Conservation (phyloP, 495 filamentous ascomycete genomes). For the Neurospora sp. region DNA sequence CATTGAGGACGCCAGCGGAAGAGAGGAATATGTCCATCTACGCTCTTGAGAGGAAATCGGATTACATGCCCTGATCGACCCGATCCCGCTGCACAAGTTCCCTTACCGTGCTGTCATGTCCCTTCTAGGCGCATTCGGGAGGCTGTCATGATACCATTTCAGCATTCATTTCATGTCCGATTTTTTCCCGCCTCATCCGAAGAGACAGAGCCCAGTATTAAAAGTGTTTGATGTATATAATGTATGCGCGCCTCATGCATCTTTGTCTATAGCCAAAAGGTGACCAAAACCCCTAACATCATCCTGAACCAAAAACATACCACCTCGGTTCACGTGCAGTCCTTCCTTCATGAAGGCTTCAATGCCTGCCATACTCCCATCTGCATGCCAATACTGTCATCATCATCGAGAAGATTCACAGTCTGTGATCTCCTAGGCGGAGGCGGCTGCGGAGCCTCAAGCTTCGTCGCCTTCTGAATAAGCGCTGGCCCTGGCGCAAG, state of each 20-base stretch:
- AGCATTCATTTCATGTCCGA: not conserved
- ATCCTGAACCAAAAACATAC: not conserved
- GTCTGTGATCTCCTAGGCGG: conserved; percentile 18
- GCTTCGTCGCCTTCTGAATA: not conserved
- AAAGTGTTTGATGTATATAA: conserved; percentile 1
- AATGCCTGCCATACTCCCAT: conserved; percentile 39
- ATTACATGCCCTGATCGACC: not conserved
- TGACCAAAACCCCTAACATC: not conserved
- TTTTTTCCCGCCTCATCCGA: not conserved
- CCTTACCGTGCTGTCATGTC: not conserved
- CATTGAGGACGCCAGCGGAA: not conserved
- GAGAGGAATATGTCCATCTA: not conserved
- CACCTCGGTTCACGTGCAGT: not conserved
- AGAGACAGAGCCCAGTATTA: not conserved
- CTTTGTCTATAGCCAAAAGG: not conserved
- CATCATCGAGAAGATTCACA: conserved; percentile 28
- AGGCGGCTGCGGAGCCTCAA: conserved; percentile 7
- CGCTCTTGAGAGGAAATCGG: not conserved
- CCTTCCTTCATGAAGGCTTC: conserved; percentile 23
- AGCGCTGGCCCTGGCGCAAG: not conserved
- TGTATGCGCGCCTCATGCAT: not conserved
- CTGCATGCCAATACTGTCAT: conserved; percentile 23
- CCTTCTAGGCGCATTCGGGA: not conserved
- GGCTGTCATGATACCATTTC: not conserved
- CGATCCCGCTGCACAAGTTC: not conserved